Base-by-base conservation (phyloP, 257 asterid species). In the Verbascum thapsus region DNA sequence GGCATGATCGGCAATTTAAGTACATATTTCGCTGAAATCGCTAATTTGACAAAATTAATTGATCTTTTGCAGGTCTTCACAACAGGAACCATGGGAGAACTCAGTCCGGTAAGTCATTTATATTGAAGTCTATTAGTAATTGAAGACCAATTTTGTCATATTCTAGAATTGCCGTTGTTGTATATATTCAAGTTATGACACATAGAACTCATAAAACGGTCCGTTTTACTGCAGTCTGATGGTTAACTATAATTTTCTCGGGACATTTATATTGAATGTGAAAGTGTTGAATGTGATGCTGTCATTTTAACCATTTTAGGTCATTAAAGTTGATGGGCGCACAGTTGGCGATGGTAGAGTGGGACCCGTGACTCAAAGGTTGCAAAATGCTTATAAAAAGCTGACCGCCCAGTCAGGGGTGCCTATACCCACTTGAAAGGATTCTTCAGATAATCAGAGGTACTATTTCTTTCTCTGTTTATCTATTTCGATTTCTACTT, bases 11-110 rank as follows among this genome's bases (percentile, higher is more conserved):
- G n/a, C n/a, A n/a, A n/a, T n/a, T n/a, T n/a, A n/a, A n/a, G n/a
- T n/a, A n/a, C n/a, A n/a, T n/a, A n/a, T 43, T 41, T 37, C 8
- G 7, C n/a, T n/a, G 32, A n/a, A n/a, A n/a, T 15, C 42, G 50
- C 56, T 53, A 30, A 32, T 62, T 38, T 47, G 45, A 35, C 52
- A 1, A 57, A 39, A 26, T 23, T 8, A 56, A 11, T 13, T 16
- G 43, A 41, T 52, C 63, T 53, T 16, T 34, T 74, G 53, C 80
- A 80, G 85, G 85, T 80, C 10, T 88, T 90, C 83, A 87, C 97
- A 17, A 80, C 88, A 65, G 96, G 97, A 67, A 87, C 96, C 67
- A 81, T 90, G 95, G 97, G 96, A 69, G 97, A 90, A 64, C 86
- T 87, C 58, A 85, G 85, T 63, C 97, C 97, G 32, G 96, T 87